Conservation (phyloP, 768 basidiomycete species). For the Boletus barrowsii region DNA sequence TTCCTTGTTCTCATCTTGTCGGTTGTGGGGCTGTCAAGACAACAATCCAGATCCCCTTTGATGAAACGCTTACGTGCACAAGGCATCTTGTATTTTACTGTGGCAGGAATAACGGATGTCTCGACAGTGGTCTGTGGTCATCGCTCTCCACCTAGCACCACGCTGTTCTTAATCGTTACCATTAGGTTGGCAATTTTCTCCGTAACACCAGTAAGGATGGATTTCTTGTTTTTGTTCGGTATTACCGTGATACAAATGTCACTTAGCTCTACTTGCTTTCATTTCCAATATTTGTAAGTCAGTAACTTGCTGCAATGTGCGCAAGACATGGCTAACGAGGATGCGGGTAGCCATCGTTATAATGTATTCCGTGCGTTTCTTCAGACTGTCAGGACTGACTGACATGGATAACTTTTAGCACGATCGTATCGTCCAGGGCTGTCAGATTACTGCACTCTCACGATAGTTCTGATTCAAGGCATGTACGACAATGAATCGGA, state of each 20-base stretch:
- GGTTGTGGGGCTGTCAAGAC: conserved; percentile 12
- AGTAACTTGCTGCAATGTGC: background rate
- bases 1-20: conserved; percentile 17
- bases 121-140: background rate
- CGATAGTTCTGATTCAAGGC: background rate
- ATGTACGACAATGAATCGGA: background rate
- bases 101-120: conserved; percentile 12
- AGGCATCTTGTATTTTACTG: conserved; percentile 14
- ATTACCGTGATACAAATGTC: background rate
- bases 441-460: conserved; percentile 9
- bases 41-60: conserved; percentile 11
- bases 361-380: conserved; percentile 3
- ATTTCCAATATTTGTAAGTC: conserved; percentile 4
- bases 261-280: background rate
- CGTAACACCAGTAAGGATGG: background rate
- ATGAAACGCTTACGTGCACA: conserved; percentile 15
- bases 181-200: conserved; percentile 6
- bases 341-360: conserved; percentile 2
- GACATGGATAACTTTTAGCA: background rate
- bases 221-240: background rate
- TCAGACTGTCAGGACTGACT: background rate
- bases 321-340: background rate
- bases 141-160: background rate
- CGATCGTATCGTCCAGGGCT: conserved; percentile 7
- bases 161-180: background rate